Evolutionary conservation across 2,329 filamentous ascomycete species (phyloP).

Genomic region (Ophiostoma triangulosporum): DNA sequence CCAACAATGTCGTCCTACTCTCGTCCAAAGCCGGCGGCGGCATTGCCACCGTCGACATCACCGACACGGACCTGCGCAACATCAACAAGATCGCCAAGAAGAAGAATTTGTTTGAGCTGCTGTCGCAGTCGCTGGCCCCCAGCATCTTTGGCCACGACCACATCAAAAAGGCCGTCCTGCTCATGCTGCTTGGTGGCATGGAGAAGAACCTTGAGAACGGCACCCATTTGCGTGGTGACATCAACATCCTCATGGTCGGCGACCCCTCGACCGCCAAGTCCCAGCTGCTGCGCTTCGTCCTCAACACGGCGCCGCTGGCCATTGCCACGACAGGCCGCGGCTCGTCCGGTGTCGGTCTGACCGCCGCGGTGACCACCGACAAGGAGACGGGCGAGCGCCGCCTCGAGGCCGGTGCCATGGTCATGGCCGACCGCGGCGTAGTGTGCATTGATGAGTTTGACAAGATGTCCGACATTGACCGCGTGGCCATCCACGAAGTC

Average conservation of each 20-base stretch:
- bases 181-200: constrained; percentile 90
- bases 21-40: constrained; percentile 94
- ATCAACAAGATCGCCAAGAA: constrained; percentile 97
- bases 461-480: constrained; percentile 98
- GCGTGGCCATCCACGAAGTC: constrained; percentile 98
- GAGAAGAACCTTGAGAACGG: constrained; percentile 98
- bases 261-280: constrained; percentile 98
- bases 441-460: constrained; percentile 99
- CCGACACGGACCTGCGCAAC: constrained; percentile 92
- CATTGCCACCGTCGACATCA: constrained; percentile 81
- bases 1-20: constrained; percentile 87
- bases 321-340: constrained; percentile 95
- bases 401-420: constrained; percentile 96
- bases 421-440: constrained; percentile 89
- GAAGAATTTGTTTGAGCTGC: constrained; percentile 79
- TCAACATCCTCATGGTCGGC: constrained; percentile 98
- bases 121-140: constrained; percentile 87
- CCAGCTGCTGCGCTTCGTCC: constrained; percentile 89
- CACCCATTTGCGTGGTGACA: constrained; percentile 93
- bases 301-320: constrained; percentile 90
- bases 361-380: constrained; percentile 88
- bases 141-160: constrained; percentile 96
- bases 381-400: constrained; percentile 94
- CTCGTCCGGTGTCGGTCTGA: constrained; percentile 94
- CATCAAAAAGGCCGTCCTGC: constrained; percentile 92